Evolutionary conservation across 1,139 yeast genomes (phyloP).

Genomic region (Suhomyces terraborum): DNA sequence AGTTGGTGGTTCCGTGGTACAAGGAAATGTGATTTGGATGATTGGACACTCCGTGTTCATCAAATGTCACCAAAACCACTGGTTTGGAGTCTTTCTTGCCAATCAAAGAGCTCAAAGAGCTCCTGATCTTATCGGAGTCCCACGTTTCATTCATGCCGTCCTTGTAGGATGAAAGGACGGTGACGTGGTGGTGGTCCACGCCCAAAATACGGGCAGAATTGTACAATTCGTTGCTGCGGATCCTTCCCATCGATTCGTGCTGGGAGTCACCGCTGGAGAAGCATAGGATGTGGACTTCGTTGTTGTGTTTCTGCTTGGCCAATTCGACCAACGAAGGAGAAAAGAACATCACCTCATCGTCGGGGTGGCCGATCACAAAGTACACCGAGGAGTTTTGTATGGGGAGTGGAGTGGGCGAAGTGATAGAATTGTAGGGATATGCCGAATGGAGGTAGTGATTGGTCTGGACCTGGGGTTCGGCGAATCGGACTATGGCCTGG

Average conservation of each 20-base stretch:
- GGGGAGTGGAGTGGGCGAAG: constrained; percentile 38
- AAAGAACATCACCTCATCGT: constrained; percentile 98
- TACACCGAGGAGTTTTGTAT: constrained; percentile 39
- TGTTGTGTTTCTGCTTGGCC: constrained; percentile 48
- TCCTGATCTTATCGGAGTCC: constrained; percentile 51
- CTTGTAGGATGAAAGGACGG: constrained; percentile 50
- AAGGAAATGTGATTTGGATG: constrained; percentile 85
- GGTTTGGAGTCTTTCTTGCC: constrained; percentile 20
- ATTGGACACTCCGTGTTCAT: constrained; percentile 74
- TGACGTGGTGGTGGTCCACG: constrained; percentile 45
- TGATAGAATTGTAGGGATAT: constrained; percentile 43
- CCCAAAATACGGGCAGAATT: constrained; percentile 63
- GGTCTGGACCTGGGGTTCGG: constrained; percentile 31
- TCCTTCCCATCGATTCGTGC: constrained; percentile 67
- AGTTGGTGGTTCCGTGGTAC: constrained; percentile 53
- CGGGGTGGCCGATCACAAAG: constrained; percentile 90
- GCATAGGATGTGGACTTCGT: constrained; percentile 62
- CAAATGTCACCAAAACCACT: constrained; percentile 74
- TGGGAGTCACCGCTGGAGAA: constrained; percentile 71
- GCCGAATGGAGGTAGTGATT: constrained; percentile 24
- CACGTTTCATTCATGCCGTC: constrained; percentile 79
- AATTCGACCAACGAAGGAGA: constrained; percentile 72
- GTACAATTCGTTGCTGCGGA: constrained; percentile 59
- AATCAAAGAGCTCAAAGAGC: constrained; percentile 26
- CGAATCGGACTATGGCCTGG: constrained; percentile 35